Percentiles rank a stretch among this genome's conserved stretches.
Evolutionary conservation across 306 rosid genomes (phyloP).

Genomic region (Pueraria montana): DNA sequence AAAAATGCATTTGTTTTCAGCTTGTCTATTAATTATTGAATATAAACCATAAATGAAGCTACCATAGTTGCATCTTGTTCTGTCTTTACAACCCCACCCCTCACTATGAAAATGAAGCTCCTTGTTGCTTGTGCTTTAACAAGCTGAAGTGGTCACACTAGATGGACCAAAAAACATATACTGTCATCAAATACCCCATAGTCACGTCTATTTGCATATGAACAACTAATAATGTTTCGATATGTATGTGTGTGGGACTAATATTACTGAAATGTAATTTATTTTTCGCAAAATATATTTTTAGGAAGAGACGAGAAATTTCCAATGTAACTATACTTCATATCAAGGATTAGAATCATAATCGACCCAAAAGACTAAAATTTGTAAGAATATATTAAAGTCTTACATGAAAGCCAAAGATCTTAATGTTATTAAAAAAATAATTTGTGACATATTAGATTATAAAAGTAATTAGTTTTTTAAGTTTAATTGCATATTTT

Average conservation of each 20-base stretch:
- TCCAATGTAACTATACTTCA: no score
- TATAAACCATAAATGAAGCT: constrained; percentile 30
- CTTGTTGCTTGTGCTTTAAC: constrained; percentile 21
- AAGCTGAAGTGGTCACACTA: constrained; percentile 20
- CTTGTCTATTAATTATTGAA: constrained; percentile 5
- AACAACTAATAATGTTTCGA: neutral
- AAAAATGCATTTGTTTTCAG: neutral
- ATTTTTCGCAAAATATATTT: no score
- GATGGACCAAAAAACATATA: constrained; percentile 32
- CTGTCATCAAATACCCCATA: neutral
- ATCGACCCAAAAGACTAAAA: no score
- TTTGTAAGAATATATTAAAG: no score
- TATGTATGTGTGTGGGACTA: neutral
- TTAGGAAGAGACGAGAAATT: no score
- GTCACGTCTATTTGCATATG: neutral
- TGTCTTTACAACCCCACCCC: constrained; percentile 14
- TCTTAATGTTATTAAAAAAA: no score
- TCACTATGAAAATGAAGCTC: neutral
- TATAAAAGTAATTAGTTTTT: no score
- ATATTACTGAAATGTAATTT: neutral
- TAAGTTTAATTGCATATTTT: no score
- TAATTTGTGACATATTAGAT: no score
- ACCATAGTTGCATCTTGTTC: neutral
- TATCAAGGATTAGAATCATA: no score
- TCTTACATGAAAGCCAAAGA: no score